phyloP scores from a whole-genome alignment of 2,329 filamentous ascomycete species.

The Sclerotinia minor region DNA sequence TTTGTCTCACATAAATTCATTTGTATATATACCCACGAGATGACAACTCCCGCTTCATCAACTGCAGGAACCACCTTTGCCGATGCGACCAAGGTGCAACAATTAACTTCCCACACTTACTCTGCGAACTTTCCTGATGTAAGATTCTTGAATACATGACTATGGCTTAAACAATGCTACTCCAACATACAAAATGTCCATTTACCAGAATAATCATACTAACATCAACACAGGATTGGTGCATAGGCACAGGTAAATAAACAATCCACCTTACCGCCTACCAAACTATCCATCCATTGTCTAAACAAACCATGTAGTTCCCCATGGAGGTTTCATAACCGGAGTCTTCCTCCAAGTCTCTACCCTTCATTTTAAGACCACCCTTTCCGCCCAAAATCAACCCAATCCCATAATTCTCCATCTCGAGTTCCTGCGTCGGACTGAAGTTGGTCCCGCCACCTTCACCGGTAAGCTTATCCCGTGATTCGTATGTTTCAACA shows the following conservation, averaged over 20 bases:
- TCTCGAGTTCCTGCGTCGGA: conserved; percentile 65
- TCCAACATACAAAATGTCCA: not conserved
- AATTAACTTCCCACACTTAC: conserved; percentile 58
- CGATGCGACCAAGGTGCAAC: conserved; percentile 51
- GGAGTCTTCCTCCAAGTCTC: conserved; percentile 61
- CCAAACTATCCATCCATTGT: conserved; percentile 17
- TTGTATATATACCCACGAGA: not conserved
- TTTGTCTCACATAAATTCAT: not conserved
- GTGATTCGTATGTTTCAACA: not conserved
- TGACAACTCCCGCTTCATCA: conserved; percentile 15
- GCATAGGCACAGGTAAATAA: conserved; percentile 60
- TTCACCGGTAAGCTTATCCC: conserved; percentile 45
- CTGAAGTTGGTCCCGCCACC: conserved; percentile 55
- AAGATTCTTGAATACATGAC: not conserved
- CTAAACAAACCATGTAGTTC: conserved; percentile 50
- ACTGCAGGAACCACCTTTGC: conserved; percentile 12
- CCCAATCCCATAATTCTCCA: conserved; percentile 65
- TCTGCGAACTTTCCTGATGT: conserved; percentile 51
- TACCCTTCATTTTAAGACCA: conserved; percentile 57
- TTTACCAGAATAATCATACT: not conserved
- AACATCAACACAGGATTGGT: conserved; percentile 51
- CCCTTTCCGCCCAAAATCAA: conserved; percentile 58
- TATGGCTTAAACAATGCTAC: not conserved
- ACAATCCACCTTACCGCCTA: not conserved
- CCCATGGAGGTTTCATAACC: conserved; percentile 70